These are phyloP conservation scores for Byssoonygena ceratinophila DNA, from an alignment of 2,329 filamentous ascomycete genomes.

Conservation along the genomic window DNA sequence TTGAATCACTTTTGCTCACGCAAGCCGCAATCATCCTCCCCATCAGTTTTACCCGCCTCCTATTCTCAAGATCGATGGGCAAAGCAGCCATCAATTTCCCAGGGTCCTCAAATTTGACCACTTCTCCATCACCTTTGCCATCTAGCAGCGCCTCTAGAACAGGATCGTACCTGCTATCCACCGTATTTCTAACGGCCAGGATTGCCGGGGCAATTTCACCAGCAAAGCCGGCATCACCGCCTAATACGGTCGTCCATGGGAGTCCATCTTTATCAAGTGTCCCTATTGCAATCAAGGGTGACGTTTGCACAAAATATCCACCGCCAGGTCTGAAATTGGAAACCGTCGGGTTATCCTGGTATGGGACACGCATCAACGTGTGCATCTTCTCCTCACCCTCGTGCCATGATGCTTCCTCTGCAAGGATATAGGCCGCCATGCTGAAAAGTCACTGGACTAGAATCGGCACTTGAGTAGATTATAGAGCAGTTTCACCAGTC, in stretches of 20 bases:
- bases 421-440: slow-evolving; percentile 17
- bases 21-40: slow-evolving; percentile 59
- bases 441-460: background rate
- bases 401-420: slow-evolving; percentile 42
- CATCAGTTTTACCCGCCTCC: slow-evolving; percentile 63
- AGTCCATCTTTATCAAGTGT: slow-evolving; percentile 54
- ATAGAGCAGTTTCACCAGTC: no score
- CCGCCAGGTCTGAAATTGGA: slow-evolving; percentile 53
- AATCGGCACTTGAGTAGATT: no score
- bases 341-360: slow-evolving; percentile 55
- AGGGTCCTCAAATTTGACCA: slow-evolving; percentile 30
- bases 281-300: slow-evolving; percentile 62
- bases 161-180: slow-evolving; percentile 56
- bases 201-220: slow-evolving; percentile 50
- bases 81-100: slow-evolving; percentile 50
- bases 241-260: slow-evolving; percentile 71
- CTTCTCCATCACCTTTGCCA: slow-evolving; percentile 36
- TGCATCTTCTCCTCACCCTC: slow-evolving; percentile 58
- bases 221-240: slow-evolving; percentile 60
- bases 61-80: slow-evolving; percentile 53
- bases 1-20: slow-evolving; percentile 28
- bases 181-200: slow-evolving; percentile 52
- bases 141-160: slow-evolving; percentile 55
- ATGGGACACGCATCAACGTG: slow-evolving; percentile 48
- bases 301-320: slow-evolving; percentile 49